phyloP scores from a whole-genome alignment of 2,329 filamentous ascomycete genomes.

The Fragosphaeria purpurea region DNA sequence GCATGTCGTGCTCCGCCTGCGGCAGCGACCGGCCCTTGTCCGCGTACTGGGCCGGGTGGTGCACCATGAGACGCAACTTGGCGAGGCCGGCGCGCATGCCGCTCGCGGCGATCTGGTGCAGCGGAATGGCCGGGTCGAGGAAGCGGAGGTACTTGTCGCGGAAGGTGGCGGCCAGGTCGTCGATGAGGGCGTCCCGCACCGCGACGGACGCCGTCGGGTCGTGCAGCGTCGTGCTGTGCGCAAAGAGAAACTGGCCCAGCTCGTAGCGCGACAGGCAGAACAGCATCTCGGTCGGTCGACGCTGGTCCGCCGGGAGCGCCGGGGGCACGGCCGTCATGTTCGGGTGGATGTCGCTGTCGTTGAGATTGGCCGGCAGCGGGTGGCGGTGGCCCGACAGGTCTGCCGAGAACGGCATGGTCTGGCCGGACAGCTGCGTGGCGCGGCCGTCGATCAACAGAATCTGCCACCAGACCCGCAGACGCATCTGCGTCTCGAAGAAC shows the following conservation, averaged over 20 bases:
- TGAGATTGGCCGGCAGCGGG: constrained; percentile 31
- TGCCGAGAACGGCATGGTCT: background rate
- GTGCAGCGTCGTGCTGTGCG: constrained; percentile 15
- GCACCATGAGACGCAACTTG: constrained; percentile 17
- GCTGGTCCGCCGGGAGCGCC: constrained; percentile 16
- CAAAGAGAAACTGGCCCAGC: constrained; percentile 28
- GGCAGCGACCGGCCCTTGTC: constrained; percentile 13
- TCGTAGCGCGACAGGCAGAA: constrained; percentile 34
- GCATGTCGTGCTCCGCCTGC: constrained; percentile 14
- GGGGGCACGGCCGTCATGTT: constrained; percentile 34
- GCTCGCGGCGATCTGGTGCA: constrained; percentile 19
- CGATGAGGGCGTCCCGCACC: constrained; percentile 19
- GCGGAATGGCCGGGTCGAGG: constrained; percentile 22
- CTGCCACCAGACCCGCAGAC: constrained; percentile 49
- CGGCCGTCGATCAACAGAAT: constrained; percentile 45
- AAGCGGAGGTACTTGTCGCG: constrained; percentile 21
- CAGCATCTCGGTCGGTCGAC: constrained; percentile 41
- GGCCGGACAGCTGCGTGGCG: constrained; percentile 7
- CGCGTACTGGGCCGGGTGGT: constrained; percentile 15
- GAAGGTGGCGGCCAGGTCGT: constrained; percentile 15
- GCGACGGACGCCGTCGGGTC: constrained; percentile 16
- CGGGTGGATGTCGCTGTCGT: constrained; percentile 35
- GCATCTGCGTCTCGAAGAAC: constrained; percentile 48
- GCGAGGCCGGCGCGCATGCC: constrained; percentile 13
- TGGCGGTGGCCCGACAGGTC: background rate